Conservation (phyloP, 1,284 basidiomycete species). For the Sanghuangporus sanghuang region DNA sequence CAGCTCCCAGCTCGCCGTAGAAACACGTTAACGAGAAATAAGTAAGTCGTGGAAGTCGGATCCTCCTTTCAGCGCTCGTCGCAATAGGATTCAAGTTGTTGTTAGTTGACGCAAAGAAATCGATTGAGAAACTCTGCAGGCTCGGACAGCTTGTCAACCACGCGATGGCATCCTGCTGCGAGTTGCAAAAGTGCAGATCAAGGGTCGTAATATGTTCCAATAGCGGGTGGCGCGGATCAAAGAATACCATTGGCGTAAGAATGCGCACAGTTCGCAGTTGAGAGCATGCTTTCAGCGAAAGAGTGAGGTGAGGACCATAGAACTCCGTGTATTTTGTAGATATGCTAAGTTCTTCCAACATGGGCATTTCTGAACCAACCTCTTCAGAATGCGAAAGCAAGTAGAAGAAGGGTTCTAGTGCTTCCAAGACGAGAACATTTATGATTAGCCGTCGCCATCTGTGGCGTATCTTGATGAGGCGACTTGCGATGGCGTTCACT, state of each 20-base stretch:
- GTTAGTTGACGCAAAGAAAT: neutral
- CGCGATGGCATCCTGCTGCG: neutral
- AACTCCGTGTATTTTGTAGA: conserved; percentile 4
- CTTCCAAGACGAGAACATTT: neutral
- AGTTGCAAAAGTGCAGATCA: neutral
- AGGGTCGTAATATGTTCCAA: neutral
- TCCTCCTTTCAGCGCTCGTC: neutral
- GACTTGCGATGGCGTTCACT: neutral
- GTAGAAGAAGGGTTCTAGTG: neutral
- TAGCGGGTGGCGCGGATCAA: neutral
- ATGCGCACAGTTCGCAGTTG: neutral
- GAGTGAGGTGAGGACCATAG: neutral
- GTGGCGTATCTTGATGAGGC: neutral
- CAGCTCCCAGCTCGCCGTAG: conserved; percentile 1
- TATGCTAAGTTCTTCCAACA: neutral
- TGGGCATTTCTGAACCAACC: neutral
- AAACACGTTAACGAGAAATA: neutral
- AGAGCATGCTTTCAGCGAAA: neutral
- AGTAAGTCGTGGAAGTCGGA: neutral
- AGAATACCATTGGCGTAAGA: neutral
- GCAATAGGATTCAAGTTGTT: neutral
- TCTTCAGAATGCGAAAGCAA: neutral
- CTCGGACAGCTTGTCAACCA: neutral
- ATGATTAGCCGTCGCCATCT: neutral
- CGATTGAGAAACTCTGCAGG: neutral